phyloP scores from a whole-genome alignment of 208 protist genomes.

The Wallacemonas sp. region DNA sequence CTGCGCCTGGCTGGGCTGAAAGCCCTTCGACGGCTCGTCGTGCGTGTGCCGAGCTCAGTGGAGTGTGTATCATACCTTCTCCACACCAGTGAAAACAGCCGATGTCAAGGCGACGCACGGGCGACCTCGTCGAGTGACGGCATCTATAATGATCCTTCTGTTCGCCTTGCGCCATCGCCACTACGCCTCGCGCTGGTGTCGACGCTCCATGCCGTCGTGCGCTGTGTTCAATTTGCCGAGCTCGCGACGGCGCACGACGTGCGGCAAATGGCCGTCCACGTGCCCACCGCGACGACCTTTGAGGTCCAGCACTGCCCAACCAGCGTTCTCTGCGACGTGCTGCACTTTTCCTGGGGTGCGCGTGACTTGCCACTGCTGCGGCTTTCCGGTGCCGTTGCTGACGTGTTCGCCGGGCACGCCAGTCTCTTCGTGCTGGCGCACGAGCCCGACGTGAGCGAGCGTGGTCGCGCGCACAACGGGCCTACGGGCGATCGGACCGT shows the following conservation, averaged over 20 bases:
- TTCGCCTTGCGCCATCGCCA: background rate
- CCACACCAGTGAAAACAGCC: background rate
- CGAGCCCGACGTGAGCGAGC: background rate
- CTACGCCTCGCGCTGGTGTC: background rate
- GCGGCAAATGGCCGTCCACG: background rate
- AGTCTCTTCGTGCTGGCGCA: conserved; percentile 42
- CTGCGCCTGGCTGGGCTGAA: conserved; percentile 1
- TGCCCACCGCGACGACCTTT: background rate
- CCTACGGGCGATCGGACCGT: background rate
- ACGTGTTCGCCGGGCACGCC: conserved; percentile 48
- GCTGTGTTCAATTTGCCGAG: background rate
- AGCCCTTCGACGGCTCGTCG: conserved; percentile 17
- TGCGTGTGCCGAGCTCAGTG: conserved; percentile 24
- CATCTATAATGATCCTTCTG: background rate
- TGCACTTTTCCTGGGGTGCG: conserved; percentile 58
- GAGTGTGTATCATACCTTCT: conserved; percentile 35
- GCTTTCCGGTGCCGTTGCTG: conserved; percentile 31
- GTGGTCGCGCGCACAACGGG: background rate
- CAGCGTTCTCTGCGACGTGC: conserved; percentile 52
- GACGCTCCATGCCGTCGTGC: background rate
- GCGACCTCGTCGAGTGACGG: background rate
- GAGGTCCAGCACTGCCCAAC: conserved; percentile 11
- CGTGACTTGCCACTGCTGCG: conserved; percentile 60
- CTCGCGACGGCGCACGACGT: conserved; percentile 2
- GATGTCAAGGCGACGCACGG: background rate